Base-by-base conservation (phyloP, 176 grass and related monocot genomes). In the Carex kokanica region DNA sequence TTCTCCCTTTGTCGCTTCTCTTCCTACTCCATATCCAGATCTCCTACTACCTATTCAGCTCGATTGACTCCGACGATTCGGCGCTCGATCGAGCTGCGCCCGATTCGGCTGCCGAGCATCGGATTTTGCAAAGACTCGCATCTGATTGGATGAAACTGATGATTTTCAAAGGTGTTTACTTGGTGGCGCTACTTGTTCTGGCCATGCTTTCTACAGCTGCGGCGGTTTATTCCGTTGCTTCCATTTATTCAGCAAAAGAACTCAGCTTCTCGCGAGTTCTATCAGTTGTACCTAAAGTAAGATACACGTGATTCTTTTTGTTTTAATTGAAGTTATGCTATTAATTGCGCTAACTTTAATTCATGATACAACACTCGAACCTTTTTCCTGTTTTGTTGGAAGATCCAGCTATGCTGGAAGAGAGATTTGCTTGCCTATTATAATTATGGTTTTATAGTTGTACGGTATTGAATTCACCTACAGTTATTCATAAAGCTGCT, bases 21-120 rank as follows among this genome's bases (percentile, higher is more conserved):
- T 98, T 95, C 86, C 77, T 98, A 51, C 82, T 80, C 54, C 96
- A 98, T 86, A 88, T 98, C 91, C 84, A 90, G 86, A 87, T 98
- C 91, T 95, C 93, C 32, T 81, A 93, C 88, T 23, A 63, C 16
- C 91, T 98, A 84, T 98, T 95, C 89, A 60, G 47, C 79, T 72
- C 83, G 45, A 93, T 98, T 90, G 88, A 93, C 87, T 65, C 62
- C 82, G 92, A 94, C 81, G 92, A 95, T 80, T 58, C 56, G 0
- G 89, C 86, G 0, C 92, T 98, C 3, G 90, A 98, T 71, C 6
- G 56, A 38, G 65, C 92, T 21, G 9, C 89, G 8, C 92, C 92
- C 0, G 89, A 89, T 12, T 90, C 93, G 25, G 40, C 77, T 25
- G 55, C 89, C 13, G 88, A 93, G 83, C 62, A 83, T 20, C 79